Evolutionary conservation across 2,329 filamentous ascomycete species (phyloP).

Genomic region (Diaporthe sp.): DNA sequence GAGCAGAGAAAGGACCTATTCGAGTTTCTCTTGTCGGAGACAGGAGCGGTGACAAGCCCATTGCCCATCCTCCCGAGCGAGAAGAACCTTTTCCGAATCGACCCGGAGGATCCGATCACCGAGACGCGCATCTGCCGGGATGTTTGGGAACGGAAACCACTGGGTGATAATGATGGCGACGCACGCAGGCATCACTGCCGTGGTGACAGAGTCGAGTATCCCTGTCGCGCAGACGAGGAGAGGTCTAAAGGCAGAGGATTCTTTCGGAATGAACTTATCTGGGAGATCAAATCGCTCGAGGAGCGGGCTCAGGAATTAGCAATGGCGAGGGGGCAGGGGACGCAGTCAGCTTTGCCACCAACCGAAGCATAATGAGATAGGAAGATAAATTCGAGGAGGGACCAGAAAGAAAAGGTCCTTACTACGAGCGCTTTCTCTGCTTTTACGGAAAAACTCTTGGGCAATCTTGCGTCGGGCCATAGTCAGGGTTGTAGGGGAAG

Average conservation of each 20-base stretch:
- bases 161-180: neutral
- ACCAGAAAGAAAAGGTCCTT: too few species aligned
- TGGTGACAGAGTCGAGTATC: neutral
- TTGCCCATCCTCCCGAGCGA: neutral
- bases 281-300: neutral
- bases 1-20: neutral
- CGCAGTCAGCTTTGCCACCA: neutral
- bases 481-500: too few species aligned
- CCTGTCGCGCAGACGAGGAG: neutral
- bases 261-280: neutral
- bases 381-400: too few species aligned
- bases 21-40: neutral
- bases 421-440: neutral
- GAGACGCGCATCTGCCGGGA: neutral
- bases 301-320: neutral
- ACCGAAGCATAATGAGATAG: neutral
- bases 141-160: neutral
- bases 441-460: neutral
- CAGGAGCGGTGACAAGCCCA: neutral
- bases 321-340: neutral
- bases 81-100: neutral
- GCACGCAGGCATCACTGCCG: neutral
- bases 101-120: neutral
- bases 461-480: neutral
- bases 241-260: neutral